Conservation (phyloP, 2,329 filamentous ascomycete genomes). For the Aureobasidium lini region DNA sequence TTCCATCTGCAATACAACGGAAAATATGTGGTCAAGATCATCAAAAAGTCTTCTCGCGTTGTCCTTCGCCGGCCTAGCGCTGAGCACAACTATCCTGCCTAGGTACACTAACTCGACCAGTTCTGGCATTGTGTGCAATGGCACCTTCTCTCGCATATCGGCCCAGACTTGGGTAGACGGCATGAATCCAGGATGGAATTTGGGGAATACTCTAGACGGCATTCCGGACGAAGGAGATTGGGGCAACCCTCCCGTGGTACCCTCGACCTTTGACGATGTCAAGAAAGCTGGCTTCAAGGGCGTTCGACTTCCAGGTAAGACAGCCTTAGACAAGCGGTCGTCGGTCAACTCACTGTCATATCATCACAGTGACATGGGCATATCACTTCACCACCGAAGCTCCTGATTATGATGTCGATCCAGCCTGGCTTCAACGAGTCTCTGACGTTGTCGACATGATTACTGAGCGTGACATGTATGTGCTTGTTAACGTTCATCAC, state of each 20-base stretch:
- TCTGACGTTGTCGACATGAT: constrained; percentile 52
- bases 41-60: background rate
- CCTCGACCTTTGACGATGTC: constrained; percentile 44
- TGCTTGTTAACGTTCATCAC: constrained; percentile 53
- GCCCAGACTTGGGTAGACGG: constrained; percentile 41
- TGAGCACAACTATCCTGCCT: background rate
- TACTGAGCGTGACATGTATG: constrained; percentile 43
- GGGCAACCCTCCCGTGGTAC: constrained; percentile 48
- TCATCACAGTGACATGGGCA: constrained; percentile 46
- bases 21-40: background rate
- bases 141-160: constrained; percentile 39
- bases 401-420: constrained; percentile 48
- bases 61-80: background rate
- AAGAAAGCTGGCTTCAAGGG: constrained; percentile 51
- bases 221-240: constrained; percentile 50
- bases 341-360: background rate
- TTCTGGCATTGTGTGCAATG: constrained; percentile 27
- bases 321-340: too few relatives aligned
- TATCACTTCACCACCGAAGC: constrained; percentile 47
- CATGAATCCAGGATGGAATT: constrained; percentile 52
- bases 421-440: constrained; percentile 50
- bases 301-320: constrained; percentile 45
- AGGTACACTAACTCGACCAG: background rate
- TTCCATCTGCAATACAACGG: too few relatives aligned
- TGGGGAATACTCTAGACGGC: constrained; percentile 54